Conservation (phyloP, 345 rosid species). For the Turnera subulata region DNA sequence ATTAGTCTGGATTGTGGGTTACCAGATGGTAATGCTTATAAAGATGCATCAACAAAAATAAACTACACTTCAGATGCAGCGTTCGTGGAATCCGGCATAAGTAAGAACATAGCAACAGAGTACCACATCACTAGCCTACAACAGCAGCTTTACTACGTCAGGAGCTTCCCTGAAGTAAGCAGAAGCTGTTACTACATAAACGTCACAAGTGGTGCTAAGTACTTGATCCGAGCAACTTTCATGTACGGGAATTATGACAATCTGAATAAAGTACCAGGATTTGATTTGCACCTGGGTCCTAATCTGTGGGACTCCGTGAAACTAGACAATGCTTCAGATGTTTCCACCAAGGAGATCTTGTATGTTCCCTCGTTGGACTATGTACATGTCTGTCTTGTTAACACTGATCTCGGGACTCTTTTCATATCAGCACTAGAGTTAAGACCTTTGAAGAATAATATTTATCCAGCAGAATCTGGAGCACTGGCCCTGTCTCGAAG, state of each 20-base stretch:
- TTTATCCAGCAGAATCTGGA: slow-evolving; percentile 9
- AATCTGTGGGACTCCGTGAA: slow-evolving; percentile 14
- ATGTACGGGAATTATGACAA: slow-evolving; percentile 19
- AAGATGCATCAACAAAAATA: slow-evolving; percentile 23
- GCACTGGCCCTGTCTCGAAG: slow-evolving; percentile 16
- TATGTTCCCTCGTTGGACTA: slow-evolving; percentile 14
- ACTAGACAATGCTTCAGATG: slow-evolving; percentile 4
- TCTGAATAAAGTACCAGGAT: neutral
- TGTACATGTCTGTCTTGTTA: slow-evolving; percentile 32
- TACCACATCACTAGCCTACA: too few relatives aligned
- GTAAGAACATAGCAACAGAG: too few relatives aligned
- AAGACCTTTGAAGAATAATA: slow-evolving; percentile 6
- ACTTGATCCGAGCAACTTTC: slow-evolving; percentile 17
- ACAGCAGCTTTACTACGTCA: too few relatives aligned
- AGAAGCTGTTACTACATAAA: slow-evolving; percentile 19
- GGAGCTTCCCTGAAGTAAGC: slow-evolving; percentile 21
- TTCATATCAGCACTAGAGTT: slow-evolving; percentile 27
- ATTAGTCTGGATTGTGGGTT: slow-evolving; percentile 38
- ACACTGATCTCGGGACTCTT: slow-evolving; percentile 38
- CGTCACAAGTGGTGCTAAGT: neutral
- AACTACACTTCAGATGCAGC: slow-evolving; percentile 37
- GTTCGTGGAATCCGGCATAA: slow-evolving; percentile 25
- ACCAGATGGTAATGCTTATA: slow-evolving; percentile 21
- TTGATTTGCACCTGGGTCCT: slow-evolving; percentile 19
- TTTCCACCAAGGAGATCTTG: slow-evolving; percentile 25